Evolutionary conservation across 2,329 filamentous ascomycete species (phyloP).

Genomic region (Cladosporium sp.): DNA sequence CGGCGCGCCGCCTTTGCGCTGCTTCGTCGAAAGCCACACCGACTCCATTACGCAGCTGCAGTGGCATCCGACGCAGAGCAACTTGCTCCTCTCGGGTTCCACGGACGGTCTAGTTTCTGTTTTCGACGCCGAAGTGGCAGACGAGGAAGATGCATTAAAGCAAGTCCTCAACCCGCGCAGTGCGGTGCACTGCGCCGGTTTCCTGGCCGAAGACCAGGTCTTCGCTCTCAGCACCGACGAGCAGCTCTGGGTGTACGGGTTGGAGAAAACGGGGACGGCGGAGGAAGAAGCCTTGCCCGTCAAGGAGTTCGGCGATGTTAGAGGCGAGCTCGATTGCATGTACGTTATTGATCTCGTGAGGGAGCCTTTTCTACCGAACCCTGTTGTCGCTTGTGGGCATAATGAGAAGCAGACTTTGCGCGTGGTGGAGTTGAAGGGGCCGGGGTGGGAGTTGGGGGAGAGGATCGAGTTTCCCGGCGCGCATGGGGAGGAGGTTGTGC

Average conservation of each 20-base stretch:
- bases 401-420: slow-evolving; percentile 25
- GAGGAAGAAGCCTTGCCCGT: slow-evolving; percentile 43
- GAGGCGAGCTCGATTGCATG: slow-evolving; percentile 61
- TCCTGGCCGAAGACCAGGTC: slow-evolving; percentile 60
- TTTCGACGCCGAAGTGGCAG: slow-evolving; percentile 63
- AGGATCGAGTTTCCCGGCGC: slow-evolving; percentile 35
- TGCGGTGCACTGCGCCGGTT: slow-evolving; percentile 70
- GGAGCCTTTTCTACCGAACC: slow-evolving; percentile 23
- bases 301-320: slow-evolving; percentile 64
- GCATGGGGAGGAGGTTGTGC: slow-evolving; percentile 46
- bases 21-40: slow-evolving; percentile 44
- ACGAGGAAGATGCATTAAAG: slow-evolving; percentile 72
- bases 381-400: slow-evolving; percentile 29
- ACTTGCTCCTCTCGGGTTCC: slow-evolving; percentile 67
- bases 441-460: slow-evolving; percentile 26
- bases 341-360: slow-evolving; percentile 67
- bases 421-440: slow-evolving; percentile 23
- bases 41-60: slow-evolving; percentile 57
- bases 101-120: slow-evolving; percentile 77
- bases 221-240: slow-evolving; percentile 76
- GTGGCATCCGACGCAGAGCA: slow-evolving; percentile 44
- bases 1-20: slow-evolving; percentile 29
- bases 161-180: slow-evolving; percentile 74
- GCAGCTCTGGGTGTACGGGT: slow-evolving; percentile 66
- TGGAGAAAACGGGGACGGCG: slow-evolving; percentile 60